These are phyloP conservation scores for Dipodascus geniculatus DNA, from an alignment of 805 yeast genomes.

Conservation along the genomic window DNA sequence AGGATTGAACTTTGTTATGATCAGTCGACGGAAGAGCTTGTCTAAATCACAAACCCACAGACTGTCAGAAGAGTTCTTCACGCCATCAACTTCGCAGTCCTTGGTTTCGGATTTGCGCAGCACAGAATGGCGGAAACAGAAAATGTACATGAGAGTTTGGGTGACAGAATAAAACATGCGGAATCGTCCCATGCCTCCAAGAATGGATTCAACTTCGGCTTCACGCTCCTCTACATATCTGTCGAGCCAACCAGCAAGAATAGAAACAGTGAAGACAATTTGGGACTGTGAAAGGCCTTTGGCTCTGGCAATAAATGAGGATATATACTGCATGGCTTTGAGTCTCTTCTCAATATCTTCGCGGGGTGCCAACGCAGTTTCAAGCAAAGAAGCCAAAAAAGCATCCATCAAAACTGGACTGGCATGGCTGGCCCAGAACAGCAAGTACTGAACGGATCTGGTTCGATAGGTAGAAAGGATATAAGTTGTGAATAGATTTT, in stretches of 20 bases:
- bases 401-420: constrained; percentile 78
- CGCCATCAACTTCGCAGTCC: constrained; percentile 10
- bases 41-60: constrained; percentile 76
- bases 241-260: constrained; percentile 73
- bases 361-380: constrained; percentile 60
- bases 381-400: constrained; percentile 68
- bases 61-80: constrained; percentile 9
- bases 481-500: constrained; percentile 68
- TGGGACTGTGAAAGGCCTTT: constrained; percentile 58
- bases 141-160: constrained; percentile 81
- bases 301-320: constrained; percentile 85
- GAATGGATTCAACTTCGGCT: constrained; percentile 52
- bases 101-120: constrained; percentile 31
- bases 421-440: constrained; percentile 72
- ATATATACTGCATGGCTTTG: constrained; percentile 83
- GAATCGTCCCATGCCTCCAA: constrained; percentile 82
- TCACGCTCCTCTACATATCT: constrained; percentile 78
- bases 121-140: constrained; percentile 71
- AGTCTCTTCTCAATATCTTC: constrained; percentile 66
- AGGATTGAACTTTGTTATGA: constrained; percentile 85
- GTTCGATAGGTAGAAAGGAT: constrained; percentile 89
- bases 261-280: constrained; percentile 69
- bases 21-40: constrained; percentile 74
- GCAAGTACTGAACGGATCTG: constrained; percentile 70
- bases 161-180: constrained; percentile 81